phyloP scores from a whole-genome alignment of 2,329 filamentous ascomycete species.

The Colletotrichum sp. region DNA sequence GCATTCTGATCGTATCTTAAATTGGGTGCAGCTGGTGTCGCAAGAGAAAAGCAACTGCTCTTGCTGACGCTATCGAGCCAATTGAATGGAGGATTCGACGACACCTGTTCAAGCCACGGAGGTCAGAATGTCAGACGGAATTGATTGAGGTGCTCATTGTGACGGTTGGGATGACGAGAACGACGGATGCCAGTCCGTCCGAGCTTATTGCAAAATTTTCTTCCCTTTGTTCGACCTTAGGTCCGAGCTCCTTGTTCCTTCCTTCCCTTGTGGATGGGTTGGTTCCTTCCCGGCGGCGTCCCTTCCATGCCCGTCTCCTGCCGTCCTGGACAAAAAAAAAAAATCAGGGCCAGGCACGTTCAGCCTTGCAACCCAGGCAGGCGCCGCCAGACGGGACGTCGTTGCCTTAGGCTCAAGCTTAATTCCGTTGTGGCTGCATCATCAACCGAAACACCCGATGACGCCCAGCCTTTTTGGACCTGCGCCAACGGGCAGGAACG shows the following conservation, averaged over 20 bases:
- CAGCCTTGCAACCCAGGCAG: background rate
- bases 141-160: background rate
- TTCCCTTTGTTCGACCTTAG: background rate
- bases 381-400: background rate
- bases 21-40: background rate
- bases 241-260: background rate
- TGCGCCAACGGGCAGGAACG: constrained; percentile 12
- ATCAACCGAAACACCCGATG: constrained; percentile 15
- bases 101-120: background rate
- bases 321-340: background rate
- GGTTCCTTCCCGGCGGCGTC: background rate
- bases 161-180: background rate
- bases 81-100: background rate
- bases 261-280: background rate
- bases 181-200: background rate
- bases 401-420: constrained; percentile 20
- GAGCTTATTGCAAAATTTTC: background rate
- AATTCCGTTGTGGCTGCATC: constrained; percentile 19
- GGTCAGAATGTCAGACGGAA: background rate
- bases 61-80: background rate
- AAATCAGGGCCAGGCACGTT: background rate
- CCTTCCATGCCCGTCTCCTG: background rate
- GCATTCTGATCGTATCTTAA: background rate
- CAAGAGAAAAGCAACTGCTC: background rate
- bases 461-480: background rate